Conservation (phyloP, 495 filamentous ascomycete genomes). For the Podospora pseudopauciseta region DNA sequence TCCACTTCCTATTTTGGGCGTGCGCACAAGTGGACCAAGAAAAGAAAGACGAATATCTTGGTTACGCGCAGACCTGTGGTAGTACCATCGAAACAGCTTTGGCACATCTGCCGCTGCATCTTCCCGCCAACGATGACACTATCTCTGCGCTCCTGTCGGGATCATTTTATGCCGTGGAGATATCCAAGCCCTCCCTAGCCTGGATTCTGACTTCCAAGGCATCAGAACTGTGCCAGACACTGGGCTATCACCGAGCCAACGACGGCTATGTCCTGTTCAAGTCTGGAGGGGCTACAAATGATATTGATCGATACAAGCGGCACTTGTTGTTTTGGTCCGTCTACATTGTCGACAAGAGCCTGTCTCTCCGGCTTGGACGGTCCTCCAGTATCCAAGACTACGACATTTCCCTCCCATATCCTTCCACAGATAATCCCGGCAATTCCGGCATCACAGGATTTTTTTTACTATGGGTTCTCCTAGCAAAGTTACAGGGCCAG, state of each 20-base stretch:
- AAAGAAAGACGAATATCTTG: constrained; percentile 24
- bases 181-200: constrained; percentile 59
- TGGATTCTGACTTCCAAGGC: constrained; percentile 57
- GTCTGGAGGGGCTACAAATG: background rate
- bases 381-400: constrained; percentile 58
- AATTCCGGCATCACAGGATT: constrained; percentile 1
- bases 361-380: constrained; percentile 59
- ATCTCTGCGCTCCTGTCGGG: constrained; percentile 56
- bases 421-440: background rate
- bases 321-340: constrained; percentile 58
- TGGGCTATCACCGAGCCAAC: constrained; percentile 56
- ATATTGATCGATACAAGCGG: constrained; percentile 10
- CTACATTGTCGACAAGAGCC: constrained; percentile 54
- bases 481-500: constrained; percentile 18
- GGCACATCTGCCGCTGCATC: constrained; percentile 51
- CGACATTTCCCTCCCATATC: constrained; percentile 48
- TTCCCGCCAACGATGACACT: constrained; percentile 53
- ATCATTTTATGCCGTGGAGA: constrained; percentile 54
- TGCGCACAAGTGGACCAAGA: constrained; percentile 28
- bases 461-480: constrained; percentile 18
- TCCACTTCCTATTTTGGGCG: constrained; percentile 54
- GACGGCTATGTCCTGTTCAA: background rate
- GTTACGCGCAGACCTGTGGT: constrained; percentile 45
- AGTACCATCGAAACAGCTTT: constrained; percentile 55
- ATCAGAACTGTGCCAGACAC: constrained; percentile 55